Evolutionary conservation across 208 protist species (phyloP).

Genomic region (Leishmania braziliensis): DNA sequence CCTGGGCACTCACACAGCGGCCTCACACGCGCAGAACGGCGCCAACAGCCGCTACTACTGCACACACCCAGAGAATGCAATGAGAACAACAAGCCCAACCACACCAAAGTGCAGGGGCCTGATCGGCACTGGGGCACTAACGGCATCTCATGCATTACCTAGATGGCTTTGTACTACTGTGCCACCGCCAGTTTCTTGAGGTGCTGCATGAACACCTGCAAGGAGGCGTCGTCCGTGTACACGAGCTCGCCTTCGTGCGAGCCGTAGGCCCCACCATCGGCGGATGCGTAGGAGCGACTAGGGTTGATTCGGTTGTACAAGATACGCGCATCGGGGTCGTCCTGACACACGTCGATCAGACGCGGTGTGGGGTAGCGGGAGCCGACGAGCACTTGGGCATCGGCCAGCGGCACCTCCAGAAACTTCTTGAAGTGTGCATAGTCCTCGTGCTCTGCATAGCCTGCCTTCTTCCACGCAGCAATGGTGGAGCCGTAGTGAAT

Average conservation of each 20-base stretch:
- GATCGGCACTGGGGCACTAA: background rate
- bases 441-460: conserved; percentile 93
- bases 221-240: conserved; percentile 98
- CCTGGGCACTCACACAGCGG: background rate
- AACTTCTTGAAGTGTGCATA: conserved; percentile 96
- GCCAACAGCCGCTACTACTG: background rate
- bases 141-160: background rate
- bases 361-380: conserved; percentile 96
- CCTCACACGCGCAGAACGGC: background rate
- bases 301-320: conserved; percentile 98
- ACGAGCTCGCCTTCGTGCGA: conserved; percentile 86
- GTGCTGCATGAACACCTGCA: conserved; percentile 97
- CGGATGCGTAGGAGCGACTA: conserved; percentile 93
- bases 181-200: conserved; percentile 96
- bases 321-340: conserved; percentile 96
- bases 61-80: background rate
- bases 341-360: conserved; percentile 96
- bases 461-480: conserved; percentile 95
- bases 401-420: conserved; percentile 91
- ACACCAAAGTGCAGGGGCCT: background rate
- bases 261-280: conserved; percentile 51
- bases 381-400: conserved; percentile 90
- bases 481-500: conserved; percentile 97
- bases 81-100: background rate
- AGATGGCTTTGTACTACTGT: conserved; percentile 32